Evolutionary conservation across 345 rosid species (phyloP), one percentile per base, ranked within the genome.

Genomic region (Luvunga scandens): DNA sequence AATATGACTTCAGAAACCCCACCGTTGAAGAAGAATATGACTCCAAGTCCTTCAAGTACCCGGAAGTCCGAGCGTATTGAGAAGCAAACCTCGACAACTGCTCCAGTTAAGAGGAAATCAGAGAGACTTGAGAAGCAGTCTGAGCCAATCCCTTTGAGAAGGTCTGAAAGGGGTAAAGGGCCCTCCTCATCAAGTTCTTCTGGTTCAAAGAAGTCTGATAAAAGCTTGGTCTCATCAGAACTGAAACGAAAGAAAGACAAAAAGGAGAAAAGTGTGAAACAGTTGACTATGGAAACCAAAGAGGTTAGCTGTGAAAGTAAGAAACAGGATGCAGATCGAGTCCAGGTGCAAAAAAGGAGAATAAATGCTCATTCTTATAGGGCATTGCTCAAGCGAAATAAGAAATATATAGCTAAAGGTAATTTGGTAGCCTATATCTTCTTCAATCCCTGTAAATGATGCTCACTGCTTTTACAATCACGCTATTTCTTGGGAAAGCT

Each of bases 11-110:
- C 9, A 42, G 92, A 84, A 80, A 68, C 84, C 56, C n/a, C 36
- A 7, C 42, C 80, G 8, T 79, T 80, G 14, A 81, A 80, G 70
- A 83, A 80, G 65, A 81, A 42, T 45, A 24, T 68, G 73, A 62
- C 61, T 79, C 87, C 86, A n/a, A 82, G 81, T 31, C 63, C 86
- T 71, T 62, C 83, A 31, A 81, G 75, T 74, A 69, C 77, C 75
- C 80, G 90, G 70, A 89, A 88, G 87, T 92, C 96, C 4, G 93
- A 79, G 78, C 82, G 89, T 28, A 81, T 85, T n/a, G 90, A 84
- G 82, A 90, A 89, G 83, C 82, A 18, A 38, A 67, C 86, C 62
- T 75, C 88, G 31, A 22, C 81, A 66, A 69, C 86, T 73, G 80
- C 87, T 69, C 83, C 87, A 36, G 82, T 31, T 48, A 71, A 76